Evolutionary conservation across 2,329 filamentous ascomycete genomes (phyloP).

Genomic region (Talaromyces verruculosus): DNA sequence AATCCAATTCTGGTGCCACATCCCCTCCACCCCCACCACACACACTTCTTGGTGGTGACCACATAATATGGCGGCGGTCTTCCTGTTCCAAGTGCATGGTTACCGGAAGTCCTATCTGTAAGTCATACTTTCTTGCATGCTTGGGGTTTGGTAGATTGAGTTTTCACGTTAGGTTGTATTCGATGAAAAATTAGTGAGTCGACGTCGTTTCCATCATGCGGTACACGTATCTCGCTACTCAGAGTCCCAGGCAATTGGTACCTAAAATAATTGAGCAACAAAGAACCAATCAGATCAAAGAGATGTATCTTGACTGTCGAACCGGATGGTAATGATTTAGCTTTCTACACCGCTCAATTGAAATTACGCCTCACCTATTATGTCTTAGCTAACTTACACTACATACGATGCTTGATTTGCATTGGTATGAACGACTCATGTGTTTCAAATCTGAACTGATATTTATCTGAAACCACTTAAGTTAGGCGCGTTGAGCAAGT

Average conservation of each 20-base stretch:
- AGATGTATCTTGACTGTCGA: neutral
- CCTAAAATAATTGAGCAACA: neutral
- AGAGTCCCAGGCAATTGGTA: neutral
- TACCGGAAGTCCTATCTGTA: neutral
- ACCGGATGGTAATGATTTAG: neutral
- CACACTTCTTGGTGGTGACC: neutral
- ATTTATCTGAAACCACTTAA: neutral
- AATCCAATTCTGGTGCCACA: neutral
- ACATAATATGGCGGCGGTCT: neutral
- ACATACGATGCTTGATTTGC: neutral
- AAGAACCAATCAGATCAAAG: neutral
- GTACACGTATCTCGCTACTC: neutral
- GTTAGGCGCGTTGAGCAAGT: neutral
- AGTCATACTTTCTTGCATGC: neutral
- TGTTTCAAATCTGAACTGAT: neutral
- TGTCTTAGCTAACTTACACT: neutral
- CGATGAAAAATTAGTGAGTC: neutral
- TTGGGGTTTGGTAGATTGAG: neutral
- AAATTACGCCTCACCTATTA: neutral
- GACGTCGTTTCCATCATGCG: neutral
- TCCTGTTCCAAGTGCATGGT: neutral
- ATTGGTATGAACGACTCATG: neutral
- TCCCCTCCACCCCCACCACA: conserved; percentile 10
- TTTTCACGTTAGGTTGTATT: neutral
- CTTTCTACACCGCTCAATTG: conserved; percentile 16